Evolutionary conservation across 176 grass and related monocot species (phyloP), one percentile per base, ranked within the genome.

Genomic region (Pontederia crassipes): DNA sequence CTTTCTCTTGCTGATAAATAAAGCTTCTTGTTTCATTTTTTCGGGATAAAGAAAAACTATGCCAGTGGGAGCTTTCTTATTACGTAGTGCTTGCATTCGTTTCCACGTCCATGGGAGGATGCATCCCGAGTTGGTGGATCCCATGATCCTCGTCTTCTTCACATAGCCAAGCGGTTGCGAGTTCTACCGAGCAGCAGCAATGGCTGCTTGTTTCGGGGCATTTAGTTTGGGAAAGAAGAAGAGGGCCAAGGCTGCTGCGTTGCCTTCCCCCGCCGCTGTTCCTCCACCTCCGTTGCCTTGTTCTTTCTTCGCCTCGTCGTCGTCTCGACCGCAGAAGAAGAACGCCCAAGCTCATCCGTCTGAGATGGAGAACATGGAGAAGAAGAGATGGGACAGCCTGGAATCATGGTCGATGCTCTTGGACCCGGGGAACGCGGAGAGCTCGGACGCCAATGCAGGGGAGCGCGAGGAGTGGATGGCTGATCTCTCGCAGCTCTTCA

Each of bases 361-460:
- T 1, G 93, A 92, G 56, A 60, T 81, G 67, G 94, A 98, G 72
- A 81, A 85, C 68, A 98, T 98, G 94, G 94, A 98, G 78, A 98
- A 89, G 84, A 98, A 78, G 67, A 74, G 94, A 46, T 98, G 94
- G 94, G 88, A 98, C 73, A 98, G 94, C 74, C 73, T 98, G 75
- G 93, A 98, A 27, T 98, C 94, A 59, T 98, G 93, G 93, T 97
- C 93, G 52, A 97, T 97, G 81, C 70, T 97, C 16, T 68, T 97
- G 55, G 93, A 97, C 12, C 64, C 74, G 18, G 88, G 59, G 68
- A 75, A n/a, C 0, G 52, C 66, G 0, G 80, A 77, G 51, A 57
- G 14, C 71, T 24, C 60, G 66, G 82, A 76, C 10, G 74, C 1
- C 3, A 17, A 52, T 8, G 51, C 47, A 53, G 72, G 73, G 2